Evolutionary conservation across 352 stramenopile genomes (phyloP).

Genomic region (Halophytophthora polymorphica): DNA sequence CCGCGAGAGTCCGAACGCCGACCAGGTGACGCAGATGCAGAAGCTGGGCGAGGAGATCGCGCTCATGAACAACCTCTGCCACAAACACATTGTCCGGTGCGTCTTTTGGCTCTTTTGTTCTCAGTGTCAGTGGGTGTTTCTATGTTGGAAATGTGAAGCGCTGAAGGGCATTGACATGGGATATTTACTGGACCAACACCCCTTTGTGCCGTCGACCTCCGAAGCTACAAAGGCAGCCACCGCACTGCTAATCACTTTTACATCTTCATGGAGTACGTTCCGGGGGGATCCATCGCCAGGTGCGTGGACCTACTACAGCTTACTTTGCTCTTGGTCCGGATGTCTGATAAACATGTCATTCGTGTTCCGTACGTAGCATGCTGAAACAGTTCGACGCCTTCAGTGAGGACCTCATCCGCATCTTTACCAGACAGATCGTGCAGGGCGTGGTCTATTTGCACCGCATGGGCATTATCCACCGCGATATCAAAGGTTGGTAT

Average conservation of each 20-base stretch:
- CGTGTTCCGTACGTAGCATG: constrained; percentile 60
- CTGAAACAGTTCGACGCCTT: constrained; percentile 94
- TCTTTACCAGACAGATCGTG: constrained; percentile 91
- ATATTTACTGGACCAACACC: no score
- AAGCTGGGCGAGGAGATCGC: constrained; percentile 90
- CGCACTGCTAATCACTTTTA: constrained; percentile 77
- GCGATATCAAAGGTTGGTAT: constrained; percentile 89
- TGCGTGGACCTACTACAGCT: no score
- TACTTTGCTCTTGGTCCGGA: no score
- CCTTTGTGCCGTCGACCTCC: constrained; percentile 1
- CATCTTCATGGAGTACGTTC: constrained; percentile 97
- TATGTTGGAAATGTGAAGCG: no score
- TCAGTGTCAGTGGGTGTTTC: background rate
- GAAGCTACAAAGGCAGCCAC: constrained; percentile 82
- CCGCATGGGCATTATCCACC: constrained; percentile 89
- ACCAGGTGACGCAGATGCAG: constrained; percentile 66
- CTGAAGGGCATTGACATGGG: no score
- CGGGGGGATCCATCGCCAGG: constrained; percentile 89
- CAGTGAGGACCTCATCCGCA: constrained; percentile 84
- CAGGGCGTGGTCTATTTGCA: constrained; percentile 91
- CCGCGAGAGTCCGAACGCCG: constrained; percentile 39
- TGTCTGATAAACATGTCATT: no score
- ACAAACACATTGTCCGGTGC: constrained; percentile 96
- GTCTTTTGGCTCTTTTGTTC: constrained; percentile 8
- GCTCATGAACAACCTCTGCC: constrained; percentile 92